Base-by-base conservation (phyloP, 805 yeast genomes). In the Wickerhamiella occidentalis region DNA sequence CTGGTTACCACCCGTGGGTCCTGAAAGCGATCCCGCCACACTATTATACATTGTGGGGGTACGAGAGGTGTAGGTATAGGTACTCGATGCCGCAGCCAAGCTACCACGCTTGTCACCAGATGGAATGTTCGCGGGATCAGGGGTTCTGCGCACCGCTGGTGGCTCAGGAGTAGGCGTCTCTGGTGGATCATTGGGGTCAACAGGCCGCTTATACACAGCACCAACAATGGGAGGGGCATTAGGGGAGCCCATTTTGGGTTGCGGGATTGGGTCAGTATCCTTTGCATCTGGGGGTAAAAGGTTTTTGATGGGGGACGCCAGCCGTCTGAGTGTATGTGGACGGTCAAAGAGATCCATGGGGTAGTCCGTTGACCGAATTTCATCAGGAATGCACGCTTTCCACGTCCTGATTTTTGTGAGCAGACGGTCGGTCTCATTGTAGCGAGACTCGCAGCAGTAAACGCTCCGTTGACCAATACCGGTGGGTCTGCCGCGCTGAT, bases 381-480 rank as follows among this genome's bases (percentile, higher is more conserved):
- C 97, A 65, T 92, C 97, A 0, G 98, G 98, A 56, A 92, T 73
- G 70, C 97, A 92, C 6, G 96, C 96, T 66, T 86, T 90, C 98
- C 98, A 92, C 2, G 98, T 90, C 61, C 97, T 77, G 59, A 92
- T 92, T 62, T 90, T 83, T 67, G 90, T 92, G 72, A 92, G 92
- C 25, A 80, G 80, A 64, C 85, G 85, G 59, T 85, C 95, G 49
- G 77, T 74, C 63, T 90, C 96, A 62, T 90, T 90, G 67, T 88
- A 92, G 60, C 98, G 79, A 64, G 78, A 85, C 66, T 92, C 98
- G 69, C 97, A 92, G 57, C 92, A 81, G 66, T 87, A 92, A 62
- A 94, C 75, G 5, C 92, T 90, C 19, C 64, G 59, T 47, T 58
- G 56, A 48, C 85, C 90, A 50, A 72, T 73, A 18, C 85, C 82